Evolutionary conservation across 306 rosid genomes (phyloP).

Genomic region (Dryas octopetala): DNA sequence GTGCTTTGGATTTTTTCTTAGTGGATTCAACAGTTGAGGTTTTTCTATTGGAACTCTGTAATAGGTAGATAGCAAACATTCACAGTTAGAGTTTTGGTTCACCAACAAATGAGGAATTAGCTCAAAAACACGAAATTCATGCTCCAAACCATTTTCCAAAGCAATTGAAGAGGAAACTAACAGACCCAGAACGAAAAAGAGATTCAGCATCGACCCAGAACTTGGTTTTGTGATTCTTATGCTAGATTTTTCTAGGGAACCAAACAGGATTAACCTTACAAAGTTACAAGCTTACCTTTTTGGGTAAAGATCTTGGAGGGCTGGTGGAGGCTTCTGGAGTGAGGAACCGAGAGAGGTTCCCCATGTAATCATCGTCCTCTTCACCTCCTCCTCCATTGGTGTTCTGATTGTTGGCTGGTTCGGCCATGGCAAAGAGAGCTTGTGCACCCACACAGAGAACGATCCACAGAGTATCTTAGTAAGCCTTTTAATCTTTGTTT

Average conservation of each 20-base stretch:
- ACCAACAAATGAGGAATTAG: not conserved
- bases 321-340: slow-evolving; percentile 37
- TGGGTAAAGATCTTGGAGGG: slow-evolving; percentile 40
- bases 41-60: slow-evolving; percentile 46
- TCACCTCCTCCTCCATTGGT: slow-evolving; percentile 18
- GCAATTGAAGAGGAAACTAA: not conserved
- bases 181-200: not conserved
- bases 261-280: not conserved
- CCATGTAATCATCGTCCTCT: slow-evolving; percentile 80
- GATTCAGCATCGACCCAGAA: not conserved
- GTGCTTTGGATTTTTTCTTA: slow-evolving; percentile 46
- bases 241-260: not conserved
- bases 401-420: slow-evolving; percentile 13
- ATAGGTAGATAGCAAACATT: not conserved
- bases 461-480: not conserved
- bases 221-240: not conserved
- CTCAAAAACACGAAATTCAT: not conserved
- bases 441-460: not conserved
- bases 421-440: slow-evolving; percentile 51
- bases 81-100: not conserved
- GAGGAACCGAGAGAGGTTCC: slow-evolving; percentile 66
- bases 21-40: slow-evolving; percentile 35
- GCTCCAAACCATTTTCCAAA: not conserved
- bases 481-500: not conserved
- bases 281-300: slow-evolving; percentile 34